These are phyloP conservation scores for Phoma sp. DNA, from an alignment of 2,329 filamentous ascomycete species.

Conservation along the genomic window DNA sequence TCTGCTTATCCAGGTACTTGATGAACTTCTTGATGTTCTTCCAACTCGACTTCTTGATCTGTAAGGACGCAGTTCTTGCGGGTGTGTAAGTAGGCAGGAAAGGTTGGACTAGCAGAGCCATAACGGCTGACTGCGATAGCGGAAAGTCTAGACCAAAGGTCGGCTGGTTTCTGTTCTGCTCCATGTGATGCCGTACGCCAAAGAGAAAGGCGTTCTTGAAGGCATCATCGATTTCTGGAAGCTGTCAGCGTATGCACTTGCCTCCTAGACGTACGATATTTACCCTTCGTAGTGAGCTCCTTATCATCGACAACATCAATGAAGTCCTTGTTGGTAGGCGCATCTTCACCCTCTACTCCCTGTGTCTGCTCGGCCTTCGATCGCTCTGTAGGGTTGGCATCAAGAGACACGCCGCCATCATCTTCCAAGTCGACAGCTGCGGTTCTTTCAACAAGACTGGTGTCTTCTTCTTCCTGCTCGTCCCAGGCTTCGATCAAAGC, in stretches of 20 bases:
- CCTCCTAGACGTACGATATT: not conserved
- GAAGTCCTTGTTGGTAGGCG: slow-evolving; percentile 39
- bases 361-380: slow-evolving; percentile 43
- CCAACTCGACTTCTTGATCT: slow-evolving; percentile 74
- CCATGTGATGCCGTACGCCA: slow-evolving; percentile 65
- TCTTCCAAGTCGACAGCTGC: slow-evolving; percentile 52
- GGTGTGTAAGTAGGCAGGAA: slow-evolving; percentile 66
- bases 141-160: slow-evolving; percentile 66
- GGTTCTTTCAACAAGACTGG: slow-evolving; percentile 47
- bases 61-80: slow-evolving; percentile 62
- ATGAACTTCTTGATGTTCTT: slow-evolving; percentile 74
- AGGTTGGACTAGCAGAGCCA: slow-evolving; percentile 69
- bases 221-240: slow-evolving; percentile 67
- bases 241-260: slow-evolving; percentile 2
- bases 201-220: slow-evolving; percentile 70
- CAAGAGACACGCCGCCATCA: slow-evolving; percentile 55
- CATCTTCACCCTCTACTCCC: slow-evolving; percentile 43
- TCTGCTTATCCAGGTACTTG: slow-evolving; percentile 68
- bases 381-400: slow-evolving; percentile 33
- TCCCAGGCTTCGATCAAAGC: slow-evolving; percentile 60
- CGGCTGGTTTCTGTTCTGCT: slow-evolving; percentile 57
- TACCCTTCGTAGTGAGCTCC: slow-evolving; percentile 64
- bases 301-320: slow-evolving; percentile 52
- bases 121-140: slow-evolving; percentile 67
- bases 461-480: slow-evolving; percentile 41